Percentiles rank a stretch among this genome's conserved stretches.
Conservation (phyloP, 2,329 filamentous ascomycete species). For the Cercospora zeina region DNA sequence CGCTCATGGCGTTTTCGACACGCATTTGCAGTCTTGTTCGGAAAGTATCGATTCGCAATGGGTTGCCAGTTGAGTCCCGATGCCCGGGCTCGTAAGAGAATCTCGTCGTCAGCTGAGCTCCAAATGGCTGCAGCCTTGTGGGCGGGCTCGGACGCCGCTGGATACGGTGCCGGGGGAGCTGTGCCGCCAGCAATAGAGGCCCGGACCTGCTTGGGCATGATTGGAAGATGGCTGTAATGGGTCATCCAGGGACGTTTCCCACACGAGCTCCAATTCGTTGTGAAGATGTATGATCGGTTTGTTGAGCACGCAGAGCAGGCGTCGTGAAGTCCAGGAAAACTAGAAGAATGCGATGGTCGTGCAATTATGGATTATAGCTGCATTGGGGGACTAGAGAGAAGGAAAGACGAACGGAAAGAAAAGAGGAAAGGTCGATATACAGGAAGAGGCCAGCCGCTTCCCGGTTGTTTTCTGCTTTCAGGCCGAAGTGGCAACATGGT, state of each 20-base stretch:
- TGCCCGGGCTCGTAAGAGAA: conserved; percentile 68
- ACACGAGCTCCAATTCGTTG: not conserved
- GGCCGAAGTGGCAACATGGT: conserved; percentile 12
- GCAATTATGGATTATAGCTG: conserved; percentile 28
- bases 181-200: conserved; percentile 29
- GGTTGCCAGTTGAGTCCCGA: conserved; percentile 80
- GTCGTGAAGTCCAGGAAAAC: not conserved
- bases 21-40: conserved; percentile 73
- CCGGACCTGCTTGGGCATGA: conserved; percentile 51
- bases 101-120: conserved; percentile 72
- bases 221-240: conserved; percentile 33
- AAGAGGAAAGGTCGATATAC: conserved; percentile 29
- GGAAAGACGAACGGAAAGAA: conserved; percentile 39
- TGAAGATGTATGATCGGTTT: not conserved
- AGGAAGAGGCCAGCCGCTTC: conserved; percentile 18
- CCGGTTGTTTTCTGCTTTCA: conserved; percentile 14
- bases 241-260: conserved; percentile 28
- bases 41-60: conserved; percentile 75
- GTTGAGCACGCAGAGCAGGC: not conserved
- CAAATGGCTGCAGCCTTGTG: conserved; percentile 55
- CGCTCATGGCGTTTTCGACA: conserved; percentile 88
- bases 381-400: conserved; percentile 27
- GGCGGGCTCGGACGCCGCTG: conserved; percentile 37
- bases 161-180: conserved; percentile 40
- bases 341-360: conserved; percentile 11